Evolutionary conservation across 768 basidiomycete species (phyloP).

Genomic region (Suillus hirtellus): DNA sequence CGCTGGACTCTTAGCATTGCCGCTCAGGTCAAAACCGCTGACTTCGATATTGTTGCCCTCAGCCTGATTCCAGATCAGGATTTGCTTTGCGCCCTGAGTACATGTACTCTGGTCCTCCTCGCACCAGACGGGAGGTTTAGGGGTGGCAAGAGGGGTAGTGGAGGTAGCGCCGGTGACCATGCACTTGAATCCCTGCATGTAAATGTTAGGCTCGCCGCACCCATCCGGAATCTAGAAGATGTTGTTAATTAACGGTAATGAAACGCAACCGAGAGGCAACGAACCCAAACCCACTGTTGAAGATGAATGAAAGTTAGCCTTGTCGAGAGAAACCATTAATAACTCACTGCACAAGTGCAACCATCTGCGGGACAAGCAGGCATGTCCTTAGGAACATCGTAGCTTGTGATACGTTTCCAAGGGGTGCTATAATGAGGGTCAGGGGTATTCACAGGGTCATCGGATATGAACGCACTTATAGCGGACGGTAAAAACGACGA

Average conservation of each 20-base stretch:
- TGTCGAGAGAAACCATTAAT: neutral
- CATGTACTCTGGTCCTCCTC: constrained; percentile 45
- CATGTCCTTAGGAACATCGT: constrained; percentile 48
- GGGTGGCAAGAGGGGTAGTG: constrained; percentile 39
- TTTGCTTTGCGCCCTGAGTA: constrained; percentile 52
- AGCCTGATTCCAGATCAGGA: constrained; percentile 54
- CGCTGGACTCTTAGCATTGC: constrained; percentile 44
- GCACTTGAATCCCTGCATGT: constrained; percentile 47
- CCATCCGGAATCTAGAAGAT: constrained; percentile 28
- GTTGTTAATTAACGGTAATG: neutral
- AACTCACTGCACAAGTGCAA: constrained; percentile 50
- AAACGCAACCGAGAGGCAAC: constrained; percentile 10
- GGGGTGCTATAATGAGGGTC: constrained; percentile 40
- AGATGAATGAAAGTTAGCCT: neutral
- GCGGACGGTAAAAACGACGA: constrained; percentile 52
- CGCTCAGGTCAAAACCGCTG: constrained; percentile 39
- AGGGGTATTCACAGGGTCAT: neutral
- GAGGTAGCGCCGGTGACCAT: constrained; percentile 46
- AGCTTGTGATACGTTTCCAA: constrained; percentile 49
- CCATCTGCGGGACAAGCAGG: constrained; percentile 52
- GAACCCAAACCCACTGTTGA: constrained; percentile 53
- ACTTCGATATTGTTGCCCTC: constrained; percentile 51
- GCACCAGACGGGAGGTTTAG: constrained; percentile 54
- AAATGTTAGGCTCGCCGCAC: constrained; percentile 58
- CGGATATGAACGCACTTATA: constrained; percentile 38